Evolutionary conservation across 2,329 filamentous ascomycete species (phyloP).

Genomic region (Chaetomiaceae sp.): DNA sequence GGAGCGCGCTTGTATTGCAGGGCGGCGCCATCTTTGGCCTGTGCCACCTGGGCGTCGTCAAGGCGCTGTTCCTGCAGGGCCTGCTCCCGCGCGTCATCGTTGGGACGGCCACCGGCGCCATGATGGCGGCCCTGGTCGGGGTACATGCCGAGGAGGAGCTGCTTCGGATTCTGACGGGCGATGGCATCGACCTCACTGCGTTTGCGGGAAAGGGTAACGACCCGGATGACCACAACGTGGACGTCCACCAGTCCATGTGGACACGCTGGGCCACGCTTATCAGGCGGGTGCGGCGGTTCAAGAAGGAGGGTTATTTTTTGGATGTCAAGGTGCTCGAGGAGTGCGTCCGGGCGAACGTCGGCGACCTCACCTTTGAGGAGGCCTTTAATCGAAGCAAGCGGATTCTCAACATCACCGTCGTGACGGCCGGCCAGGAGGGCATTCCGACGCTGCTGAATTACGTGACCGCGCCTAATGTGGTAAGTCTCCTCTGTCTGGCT

Average conservation of each 20-base stretch:
- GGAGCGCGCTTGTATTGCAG: constrained; percentile 80
- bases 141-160: constrained; percentile 85
- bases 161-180: constrained; percentile 68
- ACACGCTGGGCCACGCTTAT: constrained; percentile 55
- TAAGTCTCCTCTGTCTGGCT: constrained; percentile 43
- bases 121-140: constrained; percentile 83
- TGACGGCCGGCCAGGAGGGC: constrained; percentile 67
- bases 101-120: constrained; percentile 82
- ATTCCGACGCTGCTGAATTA: constrained; percentile 87
- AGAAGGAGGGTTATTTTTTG: constrained; percentile 74
- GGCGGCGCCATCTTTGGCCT: constrained; percentile 89
- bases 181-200: constrained; percentile 76
- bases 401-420: constrained; percentile 87
- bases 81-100: constrained; percentile 86
- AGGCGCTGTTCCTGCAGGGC: constrained; percentile 74
- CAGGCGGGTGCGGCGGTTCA: constrained; percentile 64
- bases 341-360: constrained; percentile 79
- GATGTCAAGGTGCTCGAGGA: constrained; percentile 79
- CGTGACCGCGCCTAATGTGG: constrained; percentile 86
- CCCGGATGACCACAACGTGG: constrained; percentile 28
- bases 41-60: constrained; percentile 86
- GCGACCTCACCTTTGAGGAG: constrained; percentile 88
- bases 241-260: constrained; percentile 34
- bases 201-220: constrained; percentile 49
- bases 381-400: constrained; percentile 81